Percentiles rank a stretch among this genome's conserved stretches.
Conservation (phyloP, 306 rosid species). For the Malus orientalis region DNA sequence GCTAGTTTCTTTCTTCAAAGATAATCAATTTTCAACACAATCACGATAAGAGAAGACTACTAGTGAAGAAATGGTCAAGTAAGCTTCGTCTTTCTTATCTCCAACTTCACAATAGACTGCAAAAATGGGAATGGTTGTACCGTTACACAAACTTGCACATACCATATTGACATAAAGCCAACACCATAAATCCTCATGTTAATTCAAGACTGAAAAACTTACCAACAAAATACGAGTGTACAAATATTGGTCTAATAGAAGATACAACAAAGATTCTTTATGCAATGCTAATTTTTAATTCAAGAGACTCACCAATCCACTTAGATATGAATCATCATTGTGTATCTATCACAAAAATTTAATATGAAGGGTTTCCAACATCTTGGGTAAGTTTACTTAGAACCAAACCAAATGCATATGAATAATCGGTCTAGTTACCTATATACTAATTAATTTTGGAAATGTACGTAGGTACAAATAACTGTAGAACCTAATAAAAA, state of each 20-base stretch:
- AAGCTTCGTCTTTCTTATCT: slow-evolving; percentile 70
- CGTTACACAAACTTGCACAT: slow-evolving; percentile 62
- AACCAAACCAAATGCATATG: too few species aligned
- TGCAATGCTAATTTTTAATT: not conserved
- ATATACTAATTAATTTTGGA: too few species aligned
- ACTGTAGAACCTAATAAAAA: too few species aligned
- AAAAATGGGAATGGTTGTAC: slow-evolving; percentile 53
- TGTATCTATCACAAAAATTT: slow-evolving; percentile 78
- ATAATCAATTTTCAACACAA: not conserved
- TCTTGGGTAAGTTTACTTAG: slow-evolving; percentile 76
- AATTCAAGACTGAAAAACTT: not conserved
- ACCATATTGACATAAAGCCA: slow-evolving; percentile 82
- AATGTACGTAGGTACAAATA: too few species aligned
- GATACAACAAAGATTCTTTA: not conserved
- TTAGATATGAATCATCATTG: slow-evolving; percentile 63
- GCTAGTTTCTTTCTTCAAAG: not conserved
- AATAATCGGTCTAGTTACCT: too few species aligned
- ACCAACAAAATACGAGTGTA: not conserved
- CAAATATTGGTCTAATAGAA: not conserved
- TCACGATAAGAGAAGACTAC: not conserved
- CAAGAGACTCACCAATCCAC: slow-evolving; percentile 55
- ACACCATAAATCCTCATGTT: slow-evolving; percentile 53
- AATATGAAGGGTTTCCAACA: slow-evolving; percentile 88
- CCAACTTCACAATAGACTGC: slow-evolving; percentile 78
- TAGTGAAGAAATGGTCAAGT: slow-evolving; percentile 73